Evolutionary conservation across 2,329 filamentous ascomycete genomes (phyloP), one percentile per base, ranked within the genome.

Genomic region (Venturia pyrina): DNA sequence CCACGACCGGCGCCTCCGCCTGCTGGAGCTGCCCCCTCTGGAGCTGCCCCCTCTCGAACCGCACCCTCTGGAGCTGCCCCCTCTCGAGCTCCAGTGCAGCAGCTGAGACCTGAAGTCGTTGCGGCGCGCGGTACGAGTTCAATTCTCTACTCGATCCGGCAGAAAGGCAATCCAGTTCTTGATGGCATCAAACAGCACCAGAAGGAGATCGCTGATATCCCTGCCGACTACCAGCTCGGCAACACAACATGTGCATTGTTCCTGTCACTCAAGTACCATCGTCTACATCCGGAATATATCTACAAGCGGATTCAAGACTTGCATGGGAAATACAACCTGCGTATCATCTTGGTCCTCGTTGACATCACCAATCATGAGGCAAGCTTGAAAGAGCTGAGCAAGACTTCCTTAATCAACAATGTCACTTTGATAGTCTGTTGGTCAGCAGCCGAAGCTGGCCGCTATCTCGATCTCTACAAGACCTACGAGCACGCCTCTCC

Each of bases 161-260:
- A 99, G 76, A 96, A 96, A 77, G 95, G 93, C 68, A 99, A 99
- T 72, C 95, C 95, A 0, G 89, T 98, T 62, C 80, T 99, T 40
- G 89, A 90, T 65, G 86, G 88, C 76, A 85, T 99, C 71, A 88
- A 89, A 67, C 87, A 89, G 0, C 82, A 96, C 67, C 85, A 92
- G 0, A 99, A 95, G 95, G 95, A 99, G 77, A 98, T 96, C 76
- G 93, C 91, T 68, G 93, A 98, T 73, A 96, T 96, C n/a, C 88
- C 89, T 1, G 91, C 93, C 41, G 95, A 99, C 78, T 99, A 96
- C 75, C 89, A 93, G 10, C 81, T 98, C 61, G 93, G 95, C 0
- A 75, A 85, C 53, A 96, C 92, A 0, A 96, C 93, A 7, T 96
- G 93, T 72, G 93, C 91, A 0, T 82, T 99, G 5, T 99, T 98